Base-by-base conservation (phyloP, 441 rosid species). In the Lepidium campestre region DNA sequence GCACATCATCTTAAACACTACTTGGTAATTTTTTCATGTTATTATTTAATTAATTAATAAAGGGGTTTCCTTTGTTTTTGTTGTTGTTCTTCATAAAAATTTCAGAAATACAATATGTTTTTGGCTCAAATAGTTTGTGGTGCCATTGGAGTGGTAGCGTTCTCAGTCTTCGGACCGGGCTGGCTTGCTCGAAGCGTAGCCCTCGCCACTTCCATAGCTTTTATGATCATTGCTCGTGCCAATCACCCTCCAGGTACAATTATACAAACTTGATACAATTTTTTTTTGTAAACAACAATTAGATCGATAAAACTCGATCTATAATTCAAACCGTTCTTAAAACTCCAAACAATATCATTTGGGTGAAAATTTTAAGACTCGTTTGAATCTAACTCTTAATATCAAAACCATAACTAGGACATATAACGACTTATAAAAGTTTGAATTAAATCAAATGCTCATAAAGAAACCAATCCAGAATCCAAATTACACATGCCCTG, bases 61-160 rank as follows among this genome's bases (percentile, higher is more conserved):
- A 29, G 10, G 7, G 54, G 3, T 32, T 22, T 32, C 4, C 23
- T 62, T 41, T 71, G 12, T 57, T 15, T 37, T 14, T 47, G 34
- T 45, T 14, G 18, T 31, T 47, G 11, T 47, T 5, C 14, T 14
- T 39, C 10, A 32, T 66, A 20, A 0, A 44, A 69, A 8, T 73
- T 82, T 86, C 96, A 92, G 97, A 92, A 86, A 71, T 92, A 90
- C 89, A 88, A 92, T 60, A 77, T 92, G 79, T 92, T 92, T 87
- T 76, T 84, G 83, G 89, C 96, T 56, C 98, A 92, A 68, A 83
- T 90, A 40, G 98, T 96, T 4, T 92, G 98, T 74, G 96, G 93
- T 14, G 88, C 87, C 10, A 79, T 86, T 10, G 98, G 97, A 40
- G 97, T 92, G 18, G 19, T 85, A 29, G 92, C 96, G 5, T 80